Evolutionary conservation across 495 filamentous ascomycete species (phyloP), one percentile per base, ranked within the genome.

Genomic region (Schizothecium vesticola): DNA sequence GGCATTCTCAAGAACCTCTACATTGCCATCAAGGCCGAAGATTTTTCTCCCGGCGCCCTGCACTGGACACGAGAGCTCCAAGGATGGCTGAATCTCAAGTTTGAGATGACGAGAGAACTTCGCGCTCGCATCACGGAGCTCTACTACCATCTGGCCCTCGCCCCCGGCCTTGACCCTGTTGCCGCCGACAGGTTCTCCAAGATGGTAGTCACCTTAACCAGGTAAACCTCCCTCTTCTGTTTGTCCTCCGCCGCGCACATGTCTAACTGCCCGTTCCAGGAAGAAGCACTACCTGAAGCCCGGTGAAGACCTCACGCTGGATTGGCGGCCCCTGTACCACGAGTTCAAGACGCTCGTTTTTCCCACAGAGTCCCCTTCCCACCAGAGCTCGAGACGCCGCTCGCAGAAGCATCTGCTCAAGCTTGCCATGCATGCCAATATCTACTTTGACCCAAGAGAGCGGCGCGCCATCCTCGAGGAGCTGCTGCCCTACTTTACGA

Each of bases 11-110:
- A 92, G 73, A 91, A 96, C 71, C 89, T 99, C 26, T 98, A 96
- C 75, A 90, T 97, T 74, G 85, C 93, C 28, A 86, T 98, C 68
- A 89, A 92, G 76, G 90, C 95, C 19, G 93, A 96, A 36, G 96
- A 99, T 77, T 98, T 98, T 78, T 86, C 89, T 63, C 91, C 95
- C 0, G 96, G 95, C 19, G 95, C 95, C 13, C 84, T 96, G 23
- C 94, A 98, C 79, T 99, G 96, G 96, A 97, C 95, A 64, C 88
- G 95, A 72, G 94, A 98, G 84, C 88, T 99, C 23, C 86, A 92
- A 75, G 93, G 91, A 80, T 99, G 95, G 96, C 83, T 99, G 25
- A 89, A 89, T 10, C 86, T 98, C 75, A 99, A 99, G 81, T 99
- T 97, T 75, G 96, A 98, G 80, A 91, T 95, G 67, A 92, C 93